Base-by-base conservation (phyloP, 148 eudicot genomes). In the Rhododendron mucronatum region DNA sequence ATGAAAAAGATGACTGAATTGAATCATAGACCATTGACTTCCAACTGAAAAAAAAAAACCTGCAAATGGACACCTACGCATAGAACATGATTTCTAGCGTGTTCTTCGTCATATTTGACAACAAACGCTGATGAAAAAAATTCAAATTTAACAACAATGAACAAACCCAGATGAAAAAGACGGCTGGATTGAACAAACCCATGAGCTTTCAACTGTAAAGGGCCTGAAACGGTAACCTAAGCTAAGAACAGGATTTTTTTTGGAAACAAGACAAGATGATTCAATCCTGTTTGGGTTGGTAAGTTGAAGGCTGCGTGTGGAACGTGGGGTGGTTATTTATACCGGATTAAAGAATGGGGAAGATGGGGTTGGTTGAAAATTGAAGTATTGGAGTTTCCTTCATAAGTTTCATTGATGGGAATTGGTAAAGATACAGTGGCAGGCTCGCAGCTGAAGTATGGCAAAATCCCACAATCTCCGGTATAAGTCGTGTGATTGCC, bases 1-100 rank as follows among this genome's bases (percentile, higher is more conserved):
- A 76, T 37, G 86, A 85, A 20, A 85, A 55, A 78, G 18, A 51
- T 21, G 50, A 9, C 37, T 84, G 80, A 55, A 74, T n/a, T 30
- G 63, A 20, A 84, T 26, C 16, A 59, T 37, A 61, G 18, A 82
- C 73, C 28, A 23, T 37, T 2, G 11, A 23, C 39, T 30, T 69
- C 5, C 75, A 12, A 30, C 75, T 11, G 37, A 30, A 12, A 69
- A 30, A 12, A 12, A 69, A 69, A 16, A 13, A 7, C 74, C 15
- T 67, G 33, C 15, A 69, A 69, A 28, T 28, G 74, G 74, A 67
- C 28, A 26, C 14, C 14, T 67, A n/a, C 26, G 81, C 45, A 14
- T 18, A 78, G 5, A 45, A n/a, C 53, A 20, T 23, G 28, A 47
- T 47, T 12, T 23, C 15, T 8, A 7, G 45, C 1, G 3, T 20